These are phyloP conservation scores for Acarospora socialis DNA, from an alignment of 2,329 filamentous ascomycete genomes.

Conservation along the genomic window DNA sequence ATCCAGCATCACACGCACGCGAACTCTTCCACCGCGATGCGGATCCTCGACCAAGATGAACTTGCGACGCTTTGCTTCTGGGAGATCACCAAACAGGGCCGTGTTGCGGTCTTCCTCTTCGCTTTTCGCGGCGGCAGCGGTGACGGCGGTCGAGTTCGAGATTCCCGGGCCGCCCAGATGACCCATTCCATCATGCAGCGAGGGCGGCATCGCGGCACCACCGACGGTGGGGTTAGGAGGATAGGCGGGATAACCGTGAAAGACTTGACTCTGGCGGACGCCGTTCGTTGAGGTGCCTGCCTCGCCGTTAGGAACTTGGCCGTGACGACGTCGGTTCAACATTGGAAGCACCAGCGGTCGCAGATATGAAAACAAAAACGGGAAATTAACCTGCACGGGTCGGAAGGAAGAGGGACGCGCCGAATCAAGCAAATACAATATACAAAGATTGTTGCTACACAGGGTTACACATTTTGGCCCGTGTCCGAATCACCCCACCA, in stretches of 20 bases:
- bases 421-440: conserved; percentile 2
- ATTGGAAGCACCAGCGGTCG: conserved; percentile 1
- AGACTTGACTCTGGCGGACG: conserved; percentile 60
- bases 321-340: conserved; percentile 47
- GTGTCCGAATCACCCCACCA: background rate
- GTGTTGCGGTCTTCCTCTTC: conserved; percentile 35
- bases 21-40: conserved; percentile 61
- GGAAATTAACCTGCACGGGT: no score
- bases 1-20: conserved; percentile 86
- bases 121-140: conserved; percentile 15
- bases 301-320: conserved; percentile 43
- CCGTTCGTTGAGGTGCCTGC: conserved; percentile 44
- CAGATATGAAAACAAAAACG: no score
- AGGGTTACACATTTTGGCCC: background rate
- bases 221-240: conserved; percentile 43
- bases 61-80: conserved; percentile 82
- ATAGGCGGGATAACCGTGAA: conserved; percentile 55
- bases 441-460: conserved; percentile 2
- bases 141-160: conserved; percentile 21
- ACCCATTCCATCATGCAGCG: conserved; percentile 44
- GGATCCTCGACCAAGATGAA: conserved; percentile 92
- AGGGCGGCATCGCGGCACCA: conserved; percentile 48
- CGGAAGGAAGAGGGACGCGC: no score
- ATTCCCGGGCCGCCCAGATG: conserved; percentile 21
- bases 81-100: conserved; percentile 73